Evolutionary conservation across 2,329 filamentous ascomycete genomes (phyloP), one percentile per base, ranked within the genome.

Genomic region (Pestalotiopsis fici): DNA sequence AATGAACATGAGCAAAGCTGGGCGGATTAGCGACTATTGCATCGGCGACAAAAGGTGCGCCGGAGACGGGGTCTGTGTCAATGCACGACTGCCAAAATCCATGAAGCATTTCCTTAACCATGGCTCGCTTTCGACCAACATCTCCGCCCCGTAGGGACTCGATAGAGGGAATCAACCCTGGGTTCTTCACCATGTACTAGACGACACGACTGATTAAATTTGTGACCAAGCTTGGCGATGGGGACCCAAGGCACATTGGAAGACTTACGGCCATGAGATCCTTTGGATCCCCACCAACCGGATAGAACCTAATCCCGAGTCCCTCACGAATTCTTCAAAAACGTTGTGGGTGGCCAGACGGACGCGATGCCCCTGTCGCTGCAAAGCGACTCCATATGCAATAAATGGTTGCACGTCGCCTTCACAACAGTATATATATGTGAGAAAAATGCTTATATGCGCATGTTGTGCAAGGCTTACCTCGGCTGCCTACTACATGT

Each of bases 351-450:
- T 85, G 2, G 82, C 82, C 2, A 85, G 71, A 1, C 83, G 78
- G 1, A 85, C 79, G 2, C 82, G 76, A 73, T 85, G 83, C 2
- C 81, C 81, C 63, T 80, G 71, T 28, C 74, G 74, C 65, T 80
- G 74, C 0, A 87, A 73, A 18, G 78, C 81, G 37, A 78, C 80
- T 0, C 83, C 83, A 0, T 86, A 70, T 0, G 83, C 83, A 60
- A 86, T 75, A 67, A 86, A 86, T 0, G 84, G 84, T 66, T 86
- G 84, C 0, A 86, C 81, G 69, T 86, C 83, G 6, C 83, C 28
- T 31, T 4, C 9, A 31, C 28, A 4, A 31, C 9, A 31, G 28
- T 31, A 31, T 31, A 4, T 31, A 31, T 9, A 31, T 31, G 28
- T 31, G 28, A 31, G 28, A 31, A 31, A 4, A 9, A 9, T 31